phyloP scores from a whole-genome alignment of 495 filamentous ascomycete genomes.

The Monascus purpureus region DNA sequence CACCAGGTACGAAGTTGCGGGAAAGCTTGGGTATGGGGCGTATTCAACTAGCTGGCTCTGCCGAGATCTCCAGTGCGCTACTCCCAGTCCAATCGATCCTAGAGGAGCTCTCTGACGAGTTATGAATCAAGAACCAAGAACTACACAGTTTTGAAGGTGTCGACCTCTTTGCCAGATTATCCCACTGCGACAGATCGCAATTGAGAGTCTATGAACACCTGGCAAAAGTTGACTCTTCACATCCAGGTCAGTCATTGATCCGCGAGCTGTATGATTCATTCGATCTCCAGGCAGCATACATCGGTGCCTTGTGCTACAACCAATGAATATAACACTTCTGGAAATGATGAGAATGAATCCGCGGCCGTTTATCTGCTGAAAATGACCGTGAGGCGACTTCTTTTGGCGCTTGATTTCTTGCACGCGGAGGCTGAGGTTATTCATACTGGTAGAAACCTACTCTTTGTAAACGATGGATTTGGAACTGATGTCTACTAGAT shows the following conservation, averaged over 20 bases:
- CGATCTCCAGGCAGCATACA: constrained; percentile 22
- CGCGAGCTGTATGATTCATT: constrained; percentile 29
- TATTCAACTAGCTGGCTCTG: constrained; percentile 36
- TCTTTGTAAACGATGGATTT: too few species aligned
- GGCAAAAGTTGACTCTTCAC: constrained; percentile 10
- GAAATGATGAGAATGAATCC: constrained; percentile 17
- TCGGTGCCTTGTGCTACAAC: constrained; percentile 28
- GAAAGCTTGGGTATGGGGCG: constrained; percentile 36
- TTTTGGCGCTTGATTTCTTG: constrained; percentile 27
- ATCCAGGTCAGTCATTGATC: constrained; percentile 23
- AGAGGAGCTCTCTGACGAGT: constrained; percentile 4
- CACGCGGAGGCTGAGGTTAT: constrained; percentile 25
- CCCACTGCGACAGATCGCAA: constrained; percentile 15
- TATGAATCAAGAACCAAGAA: constrained; percentile 5
- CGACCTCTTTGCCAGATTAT: constrained; percentile 8
- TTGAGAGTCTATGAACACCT: constrained; percentile 24
- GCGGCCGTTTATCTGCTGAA: constrained; percentile 14
- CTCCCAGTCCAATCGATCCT: not conserved
- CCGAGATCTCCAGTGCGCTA: constrained; percentile 11
- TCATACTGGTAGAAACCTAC: constrained; percentile 38
- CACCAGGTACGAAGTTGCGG: constrained; percentile 30
- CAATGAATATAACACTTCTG: constrained; percentile 21
- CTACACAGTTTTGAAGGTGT: constrained; percentile 11
- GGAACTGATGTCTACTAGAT: constrained; percentile 5
- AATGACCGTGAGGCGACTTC: constrained; percentile 16